phyloP scores from a whole-genome alignment of 192 early-diverging fungal genomes.

The Nowakowskiella sp. region DNA sequence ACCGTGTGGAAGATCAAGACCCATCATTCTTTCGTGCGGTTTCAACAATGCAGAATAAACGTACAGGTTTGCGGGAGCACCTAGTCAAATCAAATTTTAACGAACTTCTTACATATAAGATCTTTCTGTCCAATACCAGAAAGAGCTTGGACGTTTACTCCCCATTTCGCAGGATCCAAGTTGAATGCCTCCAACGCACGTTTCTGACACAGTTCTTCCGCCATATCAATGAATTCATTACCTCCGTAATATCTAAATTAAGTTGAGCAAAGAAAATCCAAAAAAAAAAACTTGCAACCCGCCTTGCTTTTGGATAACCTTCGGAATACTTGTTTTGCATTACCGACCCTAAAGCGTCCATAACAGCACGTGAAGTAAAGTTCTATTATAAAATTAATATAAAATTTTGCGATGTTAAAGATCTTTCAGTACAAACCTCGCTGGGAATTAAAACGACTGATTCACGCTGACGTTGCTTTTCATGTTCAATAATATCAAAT shows the following conservation, averaged over 20 bases:
- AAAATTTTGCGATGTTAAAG: not conserved
- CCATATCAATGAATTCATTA: conserved; percentile 95
- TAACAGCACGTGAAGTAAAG: conserved; percentile 93
- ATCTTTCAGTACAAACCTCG: conserved; percentile 52
- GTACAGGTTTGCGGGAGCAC: conserved; percentile 95
- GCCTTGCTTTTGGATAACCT: conserved; percentile 89
- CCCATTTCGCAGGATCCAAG: conserved; percentile 79
- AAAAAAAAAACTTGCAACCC: not conserved
- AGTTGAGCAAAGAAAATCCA: conserved; percentile 1
- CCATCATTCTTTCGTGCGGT: conserved; percentile 98
- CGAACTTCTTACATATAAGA: no score
- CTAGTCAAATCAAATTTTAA: no score
- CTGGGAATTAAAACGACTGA: conserved; percentile 92
- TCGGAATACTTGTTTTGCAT: conserved; percentile 99
- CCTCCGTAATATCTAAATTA: conserved; percentile 90
- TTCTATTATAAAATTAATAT: conserved; percentile 50
- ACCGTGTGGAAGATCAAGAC: conserved; percentile 93
- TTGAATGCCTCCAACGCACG: conserved; percentile 91
- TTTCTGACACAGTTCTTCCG: conserved; percentile 86
- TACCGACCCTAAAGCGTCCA: conserved; percentile 91
- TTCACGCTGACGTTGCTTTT: conserved; percentile 90
- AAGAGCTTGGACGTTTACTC: conserved; percentile 95
- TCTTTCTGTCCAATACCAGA: no score
- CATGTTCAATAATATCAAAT: conserved; percentile 86
- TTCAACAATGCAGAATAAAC: conserved; percentile 92